These are phyloP conservation scores for Lasiodiplodia sp. DNA, from an alignment of 2,329 filamentous ascomycete species.

Conservation along the genomic window DNA sequence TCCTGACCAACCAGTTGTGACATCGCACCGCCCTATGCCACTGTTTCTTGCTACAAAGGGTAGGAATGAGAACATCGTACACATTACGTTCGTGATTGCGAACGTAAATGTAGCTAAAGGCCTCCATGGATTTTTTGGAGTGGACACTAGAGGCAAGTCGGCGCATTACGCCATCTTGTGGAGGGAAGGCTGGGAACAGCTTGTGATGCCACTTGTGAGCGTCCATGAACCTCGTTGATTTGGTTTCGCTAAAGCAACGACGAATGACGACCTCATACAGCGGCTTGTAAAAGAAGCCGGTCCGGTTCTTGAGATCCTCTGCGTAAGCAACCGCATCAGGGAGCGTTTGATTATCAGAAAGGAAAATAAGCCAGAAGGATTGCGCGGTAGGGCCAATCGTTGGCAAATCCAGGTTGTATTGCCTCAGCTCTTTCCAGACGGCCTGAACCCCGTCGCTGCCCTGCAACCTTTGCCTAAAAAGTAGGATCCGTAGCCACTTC, in stretches of 20 bases:
- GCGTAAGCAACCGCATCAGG: constrained; percentile 51
- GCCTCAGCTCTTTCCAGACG: constrained; percentile 52
- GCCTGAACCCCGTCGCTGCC: constrained; percentile 3
- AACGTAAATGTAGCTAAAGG: constrained; percentile 49
- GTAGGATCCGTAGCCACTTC: constrained; percentile 2
- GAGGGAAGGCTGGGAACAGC: constrained; percentile 8
- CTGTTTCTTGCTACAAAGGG: background rate
- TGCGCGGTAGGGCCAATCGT: constrained; percentile 47
- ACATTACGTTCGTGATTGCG: constrained; percentile 45
- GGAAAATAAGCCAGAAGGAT: constrained; percentile 55
- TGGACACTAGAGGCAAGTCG: constrained; percentile 5
- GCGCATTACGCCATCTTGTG: background rate
- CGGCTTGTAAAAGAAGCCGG: constrained; percentile 42
- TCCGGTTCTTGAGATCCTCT: constrained; percentile 48
- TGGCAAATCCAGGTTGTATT: constrained; percentile 50
- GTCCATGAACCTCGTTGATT: constrained; percentile 18
- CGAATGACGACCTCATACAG: constrained; percentile 57
- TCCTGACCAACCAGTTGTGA: constrained; percentile 12
- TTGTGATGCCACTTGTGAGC: constrained; percentile 23
- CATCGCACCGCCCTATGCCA: constrained; percentile 4
- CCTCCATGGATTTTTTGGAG: constrained; percentile 35
- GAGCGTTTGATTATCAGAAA: constrained; percentile 48
- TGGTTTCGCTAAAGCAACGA: constrained; percentile 41
- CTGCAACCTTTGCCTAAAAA: constrained; percentile 6
- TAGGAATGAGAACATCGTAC: constrained; percentile 50